A percentile compares a stretch with the other conserved stretches of the same genome.
phyloP scores from a whole-genome alignment of 352 stramenopile genomes.

The Globisporangium okanoganense region DNA sequence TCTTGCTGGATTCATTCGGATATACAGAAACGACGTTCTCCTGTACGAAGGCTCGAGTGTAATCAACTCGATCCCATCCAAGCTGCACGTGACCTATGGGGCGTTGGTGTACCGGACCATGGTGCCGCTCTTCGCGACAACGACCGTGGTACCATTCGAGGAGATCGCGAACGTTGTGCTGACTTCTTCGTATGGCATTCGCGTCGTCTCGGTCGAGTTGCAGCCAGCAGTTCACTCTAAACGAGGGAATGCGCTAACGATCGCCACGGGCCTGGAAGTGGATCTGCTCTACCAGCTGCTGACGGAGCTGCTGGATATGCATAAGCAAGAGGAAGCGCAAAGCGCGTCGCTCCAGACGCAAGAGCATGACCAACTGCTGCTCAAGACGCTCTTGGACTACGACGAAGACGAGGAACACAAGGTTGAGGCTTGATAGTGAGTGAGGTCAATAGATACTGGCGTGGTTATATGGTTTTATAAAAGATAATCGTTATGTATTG shows the following conservation, averaged over 20 bases:
- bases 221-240: conserved; percentile 38
- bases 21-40: conserved; percentile 55
- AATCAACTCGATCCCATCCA: conserved; percentile 63
- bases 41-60: conserved; percentile 80
- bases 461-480: background rate
- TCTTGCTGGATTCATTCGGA: background rate
- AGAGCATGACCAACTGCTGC: conserved; percentile 35
- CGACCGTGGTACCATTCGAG: conserved; percentile 53
- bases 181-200: conserved; percentile 64
- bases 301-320: conserved; percentile 55
- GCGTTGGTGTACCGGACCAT: conserved; percentile 70
- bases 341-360: conserved; percentile 19
- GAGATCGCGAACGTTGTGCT: conserved; percentile 50
- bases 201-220: conserved; percentile 52
- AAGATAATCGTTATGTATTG: background rate
- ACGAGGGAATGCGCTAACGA: conserved; percentile 39
- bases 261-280: conserved; percentile 74
- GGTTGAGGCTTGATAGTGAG: conserved; percentile 9
- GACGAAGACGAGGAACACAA: conserved; percentile 65
- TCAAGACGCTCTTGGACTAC: conserved; percentile 51
- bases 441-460: conserved; percentile 1
- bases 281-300: conserved; percentile 73
- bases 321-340: conserved; percentile 30
- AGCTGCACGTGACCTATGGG: conserved; percentile 74
- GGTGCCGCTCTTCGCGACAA: conserved; percentile 71